Conservation (phyloP, 192 early-diverging fungal species). For the Gorgonomyces haynaldii region DNA sequence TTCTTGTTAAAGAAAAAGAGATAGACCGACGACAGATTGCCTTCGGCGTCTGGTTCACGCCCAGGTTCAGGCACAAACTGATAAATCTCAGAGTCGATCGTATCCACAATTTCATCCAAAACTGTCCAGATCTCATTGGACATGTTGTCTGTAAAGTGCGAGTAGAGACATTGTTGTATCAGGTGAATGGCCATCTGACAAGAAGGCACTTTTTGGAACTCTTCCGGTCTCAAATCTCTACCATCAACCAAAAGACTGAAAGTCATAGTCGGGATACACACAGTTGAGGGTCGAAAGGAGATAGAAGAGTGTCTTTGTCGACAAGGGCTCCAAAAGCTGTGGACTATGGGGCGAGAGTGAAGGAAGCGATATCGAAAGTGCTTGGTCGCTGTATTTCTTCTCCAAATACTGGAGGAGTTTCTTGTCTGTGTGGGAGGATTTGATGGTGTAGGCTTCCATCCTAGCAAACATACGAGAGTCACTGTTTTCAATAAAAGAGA, state of each 20-base stretch:
- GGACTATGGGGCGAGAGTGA: constrained; percentile 35
- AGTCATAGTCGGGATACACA: constrained; percentile 95
- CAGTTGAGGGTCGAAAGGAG: constrained; percentile 92
- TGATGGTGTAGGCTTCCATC: constrained; percentile 92
- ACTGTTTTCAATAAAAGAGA: constrained; percentile 69
- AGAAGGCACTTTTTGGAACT: constrained; percentile 67
- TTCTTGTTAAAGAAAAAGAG: too few species aligned
- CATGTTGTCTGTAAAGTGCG: constrained; percentile 68
- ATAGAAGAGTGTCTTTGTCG: constrained; percentile 84
- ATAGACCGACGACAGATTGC: constrained; percentile 89
- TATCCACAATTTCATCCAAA: constrained; percentile 70
- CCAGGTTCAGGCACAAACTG: constrained; percentile 79
- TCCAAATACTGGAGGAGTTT: constrained; percentile 84
- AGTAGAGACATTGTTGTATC: constrained; percentile 68
- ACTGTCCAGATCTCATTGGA: constrained; percentile 71
- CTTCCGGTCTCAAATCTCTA: constrained; percentile 69
- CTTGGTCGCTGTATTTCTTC: constrained; percentile 62
- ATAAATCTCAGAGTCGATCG: constrained; percentile 70
- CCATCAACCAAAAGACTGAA: constrained; percentile 44
- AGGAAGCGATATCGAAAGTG: constrained; percentile 8
- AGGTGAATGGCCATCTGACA: constrained; percentile 62
- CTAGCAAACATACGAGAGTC: constrained; percentile 75
- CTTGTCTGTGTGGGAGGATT: constrained; percentile 54
- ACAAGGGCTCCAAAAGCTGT: constrained; percentile 82
- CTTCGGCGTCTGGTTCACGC: constrained; percentile 81